Evolutionary conservation across 148 eudicot species (phyloP).

Genomic region (Dysphania ambrosioides): DNA sequence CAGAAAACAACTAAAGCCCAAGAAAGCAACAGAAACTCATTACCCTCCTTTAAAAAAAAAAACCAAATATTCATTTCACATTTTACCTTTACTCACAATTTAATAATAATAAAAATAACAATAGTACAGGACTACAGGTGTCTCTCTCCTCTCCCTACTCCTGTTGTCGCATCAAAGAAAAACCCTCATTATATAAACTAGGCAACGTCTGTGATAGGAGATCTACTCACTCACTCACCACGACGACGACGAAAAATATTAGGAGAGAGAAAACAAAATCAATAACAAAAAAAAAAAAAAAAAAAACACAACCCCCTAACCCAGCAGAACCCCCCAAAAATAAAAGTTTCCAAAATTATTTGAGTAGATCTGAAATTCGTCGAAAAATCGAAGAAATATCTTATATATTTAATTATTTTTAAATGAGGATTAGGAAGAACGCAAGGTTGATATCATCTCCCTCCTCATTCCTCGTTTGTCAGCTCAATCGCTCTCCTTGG

Average conservation of each 20-base stretch:
- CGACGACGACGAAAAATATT: background rate
- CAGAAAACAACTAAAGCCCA: too few relatives aligned
- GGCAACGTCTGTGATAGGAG: background rate
- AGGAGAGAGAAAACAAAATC: background rate
- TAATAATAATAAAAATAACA: too few relatives aligned
- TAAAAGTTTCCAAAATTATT: background rate
- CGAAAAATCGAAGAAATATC: background rate
- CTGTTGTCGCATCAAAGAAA: too few relatives aligned
- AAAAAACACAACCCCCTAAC: background rate
- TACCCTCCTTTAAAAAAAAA: too few relatives aligned
- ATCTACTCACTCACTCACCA: background rate
- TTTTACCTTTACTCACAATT: too few relatives aligned
- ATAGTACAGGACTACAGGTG: too few relatives aligned
- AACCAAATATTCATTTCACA: too few relatives aligned
- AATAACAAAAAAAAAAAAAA: background rate
- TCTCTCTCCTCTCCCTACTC: too few relatives aligned
- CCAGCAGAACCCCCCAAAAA: background rate
- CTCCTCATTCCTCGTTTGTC: conserved; percentile 24
- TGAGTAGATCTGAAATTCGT: conserved; percentile 1
- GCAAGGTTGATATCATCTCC: background rate
- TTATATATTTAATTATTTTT: too few relatives aligned
- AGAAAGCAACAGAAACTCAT: too few relatives aligned
- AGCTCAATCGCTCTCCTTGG: conserved; percentile 39
- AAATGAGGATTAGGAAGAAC: conserved; percentile 27
- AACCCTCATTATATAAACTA: background rate